Evolutionary conservation across 208 protist species (phyloP).

Genomic region (Spongospora subterranea): DNA sequence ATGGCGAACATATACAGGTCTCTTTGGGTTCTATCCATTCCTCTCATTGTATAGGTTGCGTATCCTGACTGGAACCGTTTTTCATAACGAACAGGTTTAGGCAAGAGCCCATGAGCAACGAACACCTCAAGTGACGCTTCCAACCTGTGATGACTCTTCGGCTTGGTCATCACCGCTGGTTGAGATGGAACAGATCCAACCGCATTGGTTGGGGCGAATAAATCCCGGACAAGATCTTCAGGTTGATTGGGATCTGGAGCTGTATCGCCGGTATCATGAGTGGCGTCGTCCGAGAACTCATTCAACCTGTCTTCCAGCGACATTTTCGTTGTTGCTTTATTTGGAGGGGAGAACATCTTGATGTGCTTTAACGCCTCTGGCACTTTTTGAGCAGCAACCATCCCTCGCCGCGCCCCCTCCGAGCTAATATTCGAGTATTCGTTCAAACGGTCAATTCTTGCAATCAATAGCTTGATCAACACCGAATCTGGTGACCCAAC

Average conservation of each 20-base stretch:
- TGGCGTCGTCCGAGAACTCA: neutral
- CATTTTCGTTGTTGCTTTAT: neutral
- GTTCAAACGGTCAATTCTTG: no score
- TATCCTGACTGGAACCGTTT: neutral
- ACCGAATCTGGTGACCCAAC: no score
- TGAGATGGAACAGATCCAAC: neutral
- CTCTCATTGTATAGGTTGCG: conserved; percentile 11
- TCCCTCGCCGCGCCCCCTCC: neutral
- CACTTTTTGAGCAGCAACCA: neutral
- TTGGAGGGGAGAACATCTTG: neutral
- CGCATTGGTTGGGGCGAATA: neutral
- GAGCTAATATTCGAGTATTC: neutral
- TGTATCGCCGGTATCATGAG: neutral
- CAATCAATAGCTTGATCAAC: no score
- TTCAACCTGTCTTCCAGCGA: neutral
- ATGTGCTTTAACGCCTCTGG: conserved; percentile 36
- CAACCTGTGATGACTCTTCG: neutral
- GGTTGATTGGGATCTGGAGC: neutral
- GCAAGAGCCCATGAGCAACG: conserved; percentile 20
- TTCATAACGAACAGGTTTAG: neutral
- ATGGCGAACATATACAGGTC: conserved; percentile 26
- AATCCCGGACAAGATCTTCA: neutral
- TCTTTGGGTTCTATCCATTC: neutral
- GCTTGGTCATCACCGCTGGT: neutral
- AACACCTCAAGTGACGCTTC: conserved; percentile 21